Percentiles rank a stretch among this genome's conserved stretches.
phyloP scores from a whole-genome alignment of 176 grass and related monocot species.

The Neostapfia colusana region DNA sequence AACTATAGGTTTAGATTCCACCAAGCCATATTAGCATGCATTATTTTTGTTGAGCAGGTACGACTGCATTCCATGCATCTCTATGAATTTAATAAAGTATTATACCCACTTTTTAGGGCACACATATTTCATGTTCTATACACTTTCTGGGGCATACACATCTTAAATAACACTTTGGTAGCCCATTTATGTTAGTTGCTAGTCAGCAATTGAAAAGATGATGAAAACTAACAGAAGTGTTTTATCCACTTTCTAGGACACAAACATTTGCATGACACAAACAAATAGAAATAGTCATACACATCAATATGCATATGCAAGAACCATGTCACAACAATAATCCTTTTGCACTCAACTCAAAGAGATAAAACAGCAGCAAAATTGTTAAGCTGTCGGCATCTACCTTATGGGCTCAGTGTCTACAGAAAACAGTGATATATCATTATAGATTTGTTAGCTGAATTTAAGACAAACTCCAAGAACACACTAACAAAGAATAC shows the following conservation, averaged over 20 bases:
- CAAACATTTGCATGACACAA: not conserved
- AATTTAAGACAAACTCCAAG: constrained; percentile 5
- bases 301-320: not conserved
- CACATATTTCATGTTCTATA: too few species aligned
- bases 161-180: too few species aligned
- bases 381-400: not conserved
- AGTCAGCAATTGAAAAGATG: too few species aligned
- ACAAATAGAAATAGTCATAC: not conserved
- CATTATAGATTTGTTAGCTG: not conserved
- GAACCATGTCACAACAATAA: not conserved
- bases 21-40: not conserved
- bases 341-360: not conserved
- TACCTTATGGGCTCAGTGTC: constrained; percentile 8
- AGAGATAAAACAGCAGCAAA: not conserved
- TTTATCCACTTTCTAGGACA: not conserved
- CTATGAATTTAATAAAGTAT: not conserved
- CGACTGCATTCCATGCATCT: not conserved
- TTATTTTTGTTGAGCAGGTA: not conserved
- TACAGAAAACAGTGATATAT: not conserved
- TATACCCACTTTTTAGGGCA: too few species aligned
- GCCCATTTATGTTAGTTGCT: too few species aligned
- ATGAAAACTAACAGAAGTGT: too few species aligned
- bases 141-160: too few species aligned
- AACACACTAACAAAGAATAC: not conserved
- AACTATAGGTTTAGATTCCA: not conserved